Conservation (phyloP, 2,329 filamentous ascomycete genomes). For the Thielaviopsis punctulata region DNA sequence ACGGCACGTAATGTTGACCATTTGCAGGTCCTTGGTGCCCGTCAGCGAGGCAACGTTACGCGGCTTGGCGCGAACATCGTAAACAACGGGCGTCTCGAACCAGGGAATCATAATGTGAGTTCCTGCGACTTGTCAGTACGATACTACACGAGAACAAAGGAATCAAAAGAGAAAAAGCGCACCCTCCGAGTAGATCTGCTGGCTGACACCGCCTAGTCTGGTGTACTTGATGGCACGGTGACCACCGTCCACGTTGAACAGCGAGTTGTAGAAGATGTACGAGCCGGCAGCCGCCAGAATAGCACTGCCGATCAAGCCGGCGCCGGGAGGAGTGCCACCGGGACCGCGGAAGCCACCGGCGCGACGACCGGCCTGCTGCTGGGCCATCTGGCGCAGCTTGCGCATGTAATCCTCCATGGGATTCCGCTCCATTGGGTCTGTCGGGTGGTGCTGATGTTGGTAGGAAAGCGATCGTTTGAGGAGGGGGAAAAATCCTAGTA, state of each 20-base stretch:
- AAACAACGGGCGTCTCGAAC: slow-evolving; percentile 93
- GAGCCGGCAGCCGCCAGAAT: slow-evolving; percentile 30
- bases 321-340: slow-evolving; percentile 19
- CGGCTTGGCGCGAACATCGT: slow-evolving; percentile 95
- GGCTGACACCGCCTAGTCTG: slow-evolving; percentile 77
- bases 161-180: slow-evolving; percentile 11
- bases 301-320: slow-evolving; percentile 24
- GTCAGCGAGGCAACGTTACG: slow-evolving; percentile 93
- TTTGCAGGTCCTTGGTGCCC: slow-evolving; percentile 97
- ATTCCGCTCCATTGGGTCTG: slow-evolving; percentile 16
- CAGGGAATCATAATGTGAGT: slow-evolving; percentile 90
- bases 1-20: slow-evolving; percentile 99
- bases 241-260: slow-evolving; percentile 86
- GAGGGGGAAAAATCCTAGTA: too few relatives aligned
- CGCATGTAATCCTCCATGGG: slow-evolving; percentile 34
- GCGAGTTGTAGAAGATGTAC: slow-evolving; percentile 38
- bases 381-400: slow-evolving; percentile 31
- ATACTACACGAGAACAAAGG: background rate
- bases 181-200: slow-evolving; percentile 95
- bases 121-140: slow-evolving; percentile 31
- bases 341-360: slow-evolving; percentile 27
- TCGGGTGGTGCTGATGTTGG: background rate
- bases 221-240: slow-evolving; percentile 98
- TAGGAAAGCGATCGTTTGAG: slow-evolving; percentile 1
- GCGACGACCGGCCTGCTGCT: slow-evolving; percentile 23